Evolutionary conservation across 345 rosid genomes (phyloP).

Genomic region (Aegle marmelos): DNA sequence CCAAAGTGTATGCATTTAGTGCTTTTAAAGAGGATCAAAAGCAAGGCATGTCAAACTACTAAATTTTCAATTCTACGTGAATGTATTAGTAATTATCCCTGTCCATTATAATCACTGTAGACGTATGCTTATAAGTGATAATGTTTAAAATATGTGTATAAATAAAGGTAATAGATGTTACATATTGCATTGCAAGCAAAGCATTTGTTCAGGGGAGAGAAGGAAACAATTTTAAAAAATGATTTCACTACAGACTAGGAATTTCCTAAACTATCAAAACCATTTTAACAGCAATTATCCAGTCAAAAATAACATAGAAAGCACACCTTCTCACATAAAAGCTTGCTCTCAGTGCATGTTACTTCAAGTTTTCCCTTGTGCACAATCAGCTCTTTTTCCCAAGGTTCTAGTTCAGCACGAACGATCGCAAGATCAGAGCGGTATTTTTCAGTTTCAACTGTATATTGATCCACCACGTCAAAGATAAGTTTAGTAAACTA

Average conservation of each 20-base stretch:
- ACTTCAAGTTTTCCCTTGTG: slow-evolving; percentile 92
- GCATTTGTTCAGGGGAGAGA: background rate
- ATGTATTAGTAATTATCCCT: background rate
- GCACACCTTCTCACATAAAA: slow-evolving; percentile 74
- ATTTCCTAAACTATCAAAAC: background rate
- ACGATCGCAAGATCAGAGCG: slow-evolving; percentile 75
- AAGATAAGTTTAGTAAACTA: slow-evolving; percentile 15
- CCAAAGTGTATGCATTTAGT: background rate
- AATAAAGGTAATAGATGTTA: background rate
- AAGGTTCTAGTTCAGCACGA: slow-evolving; percentile 89
- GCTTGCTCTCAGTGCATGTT: slow-evolving; percentile 75
- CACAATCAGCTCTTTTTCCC: slow-evolving; percentile 83
- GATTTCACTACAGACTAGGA: background rate
- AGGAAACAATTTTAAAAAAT: background rate
- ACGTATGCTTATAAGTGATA: background rate
- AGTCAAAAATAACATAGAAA: slow-evolving; percentile 10
- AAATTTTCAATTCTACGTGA: background rate
- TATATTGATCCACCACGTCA: slow-evolving; percentile 19
- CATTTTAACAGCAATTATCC: background rate
- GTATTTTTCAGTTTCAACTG: slow-evolving; percentile 85
- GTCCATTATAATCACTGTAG: background rate
- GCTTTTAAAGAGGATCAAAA: background rate
- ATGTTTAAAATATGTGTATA: background rate
- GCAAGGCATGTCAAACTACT: background rate
- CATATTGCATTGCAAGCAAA: background rate